phyloP scores from a whole-genome alignment of 495 filamentous ascomycete genomes.

The Podospora australis region DNA sequence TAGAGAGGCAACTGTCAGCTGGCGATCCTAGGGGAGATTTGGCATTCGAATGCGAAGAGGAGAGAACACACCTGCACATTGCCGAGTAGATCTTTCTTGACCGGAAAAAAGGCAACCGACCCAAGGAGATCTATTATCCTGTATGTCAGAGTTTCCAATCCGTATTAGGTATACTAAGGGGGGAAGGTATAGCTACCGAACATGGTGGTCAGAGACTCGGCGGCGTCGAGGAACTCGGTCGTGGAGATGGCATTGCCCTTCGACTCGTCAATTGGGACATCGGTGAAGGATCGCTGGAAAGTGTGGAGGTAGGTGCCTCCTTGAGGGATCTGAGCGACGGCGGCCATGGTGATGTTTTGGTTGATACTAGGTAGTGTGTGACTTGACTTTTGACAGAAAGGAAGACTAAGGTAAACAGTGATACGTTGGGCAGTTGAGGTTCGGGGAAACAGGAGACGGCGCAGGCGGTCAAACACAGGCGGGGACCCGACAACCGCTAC shows the following conservation, averaged over 20 bases:
- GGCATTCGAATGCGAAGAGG: background rate
- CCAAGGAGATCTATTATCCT: conserved; percentile 63
- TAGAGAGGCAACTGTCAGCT: conserved; percentile 27
- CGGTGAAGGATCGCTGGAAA: conserved; percentile 71
- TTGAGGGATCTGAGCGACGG: conserved; percentile 39
- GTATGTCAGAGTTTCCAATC: background rate
- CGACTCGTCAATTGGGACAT: conserved; percentile 65
- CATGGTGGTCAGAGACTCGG: conserved; percentile 74
- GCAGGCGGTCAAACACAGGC: conserved; percentile 9
- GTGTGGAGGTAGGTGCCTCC: conserved; percentile 79
- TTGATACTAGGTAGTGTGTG: background rate
- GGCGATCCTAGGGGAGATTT: background rate
- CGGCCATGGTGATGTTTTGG: conserved; percentile 29
- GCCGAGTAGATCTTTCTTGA: conserved; percentile 84
- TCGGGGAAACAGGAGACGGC: background rate
- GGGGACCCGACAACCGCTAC: background rate
- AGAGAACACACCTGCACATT: conserved; percentile 72
- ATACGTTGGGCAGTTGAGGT: background rate
- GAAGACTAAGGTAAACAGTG: conserved; percentile 6
- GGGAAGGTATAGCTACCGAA: conserved; percentile 64
- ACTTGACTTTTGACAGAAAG: conserved; percentile 1
- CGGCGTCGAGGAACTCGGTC: conserved; percentile 83
- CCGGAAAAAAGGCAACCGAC: conserved; percentile 71
- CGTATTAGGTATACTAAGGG: background rate
- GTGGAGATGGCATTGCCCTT: conserved; percentile 76